Evolutionary conservation across 139 green algal species (phyloP).

Genomic region (Marvania coccoides): DNA sequence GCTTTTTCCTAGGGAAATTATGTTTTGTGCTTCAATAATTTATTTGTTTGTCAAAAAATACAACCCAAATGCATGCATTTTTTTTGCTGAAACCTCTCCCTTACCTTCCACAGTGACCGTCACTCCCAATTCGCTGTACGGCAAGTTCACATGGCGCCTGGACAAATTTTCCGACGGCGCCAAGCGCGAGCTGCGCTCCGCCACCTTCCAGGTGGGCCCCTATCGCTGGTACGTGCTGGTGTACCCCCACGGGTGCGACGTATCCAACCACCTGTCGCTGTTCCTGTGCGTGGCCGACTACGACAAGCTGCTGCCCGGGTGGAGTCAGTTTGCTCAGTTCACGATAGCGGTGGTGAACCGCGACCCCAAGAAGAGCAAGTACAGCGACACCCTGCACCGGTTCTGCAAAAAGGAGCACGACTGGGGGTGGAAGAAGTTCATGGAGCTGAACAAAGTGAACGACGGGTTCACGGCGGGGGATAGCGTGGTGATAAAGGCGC

Average conservation of each 20-base stretch:
- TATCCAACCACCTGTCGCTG: constrained; percentile 95
- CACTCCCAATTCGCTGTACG: constrained; percentile 61
- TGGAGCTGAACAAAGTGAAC: constrained; percentile 80
- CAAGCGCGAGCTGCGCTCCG: constrained; percentile 90
- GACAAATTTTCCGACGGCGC: constrained; percentile 88
- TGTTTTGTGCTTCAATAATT: too few species aligned
- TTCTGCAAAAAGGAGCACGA: constrained; percentile 99
- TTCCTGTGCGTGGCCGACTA: constrained; percentile 99
- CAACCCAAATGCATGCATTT: background rate
- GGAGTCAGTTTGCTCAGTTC: constrained; percentile 98
- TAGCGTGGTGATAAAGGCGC: constrained; percentile 94
- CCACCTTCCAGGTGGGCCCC: constrained; percentile 85
- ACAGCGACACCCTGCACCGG: constrained; percentile 95
- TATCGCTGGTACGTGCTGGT: constrained; percentile 99
- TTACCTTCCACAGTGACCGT: constrained; percentile 45
- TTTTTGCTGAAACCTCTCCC: background rate
- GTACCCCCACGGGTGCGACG: constrained; percentile 95
- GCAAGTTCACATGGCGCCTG: constrained; percentile 97
- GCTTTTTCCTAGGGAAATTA: too few species aligned
- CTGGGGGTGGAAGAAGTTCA: constrained; percentile 99
- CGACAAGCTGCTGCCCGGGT: constrained; percentile 97
- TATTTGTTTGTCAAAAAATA: background rate
- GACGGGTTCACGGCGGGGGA: constrained; percentile 91
- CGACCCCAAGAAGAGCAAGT: constrained; percentile 97
- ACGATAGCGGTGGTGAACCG: constrained; percentile 98